A percentile compares a stretch with the other conserved stretches of the same genome.
Evolutionary conservation across 2,329 filamentous ascomycete species (phyloP).

Genomic region (Xylariaceae sp.): DNA sequence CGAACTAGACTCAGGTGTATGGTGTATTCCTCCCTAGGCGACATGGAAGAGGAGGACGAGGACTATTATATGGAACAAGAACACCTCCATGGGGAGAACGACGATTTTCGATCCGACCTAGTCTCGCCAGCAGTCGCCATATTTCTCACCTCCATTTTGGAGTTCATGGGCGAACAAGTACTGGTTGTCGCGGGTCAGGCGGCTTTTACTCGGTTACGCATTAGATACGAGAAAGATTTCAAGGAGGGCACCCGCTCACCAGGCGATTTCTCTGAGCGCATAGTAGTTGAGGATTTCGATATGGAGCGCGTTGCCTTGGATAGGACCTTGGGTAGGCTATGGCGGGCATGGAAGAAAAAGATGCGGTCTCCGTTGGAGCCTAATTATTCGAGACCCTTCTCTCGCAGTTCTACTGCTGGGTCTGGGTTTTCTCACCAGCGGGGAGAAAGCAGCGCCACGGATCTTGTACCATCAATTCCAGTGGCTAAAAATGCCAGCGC

Average conservation of each 20-base stretch:
- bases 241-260: slow-evolving; percentile 45
- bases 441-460: slow-evolving; percentile 34
- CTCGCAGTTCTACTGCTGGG: slow-evolving; percentile 40
- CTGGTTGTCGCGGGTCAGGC: slow-evolving; percentile 84
- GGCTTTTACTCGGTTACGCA: slow-evolving; percentile 64
- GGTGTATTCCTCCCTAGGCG: slow-evolving; percentile 95
- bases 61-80: slow-evolving; percentile 83
- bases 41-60: slow-evolving; percentile 97
- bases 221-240: slow-evolving; percentile 55
- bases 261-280: slow-evolving; percentile 53
- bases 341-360: slow-evolving; percentile 93
- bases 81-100: slow-evolving; percentile 56
- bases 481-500: slow-evolving; percentile 12
- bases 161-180: slow-evolving; percentile 89
- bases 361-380: slow-evolving; percentile 55
- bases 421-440: slow-evolving; percentile 29
- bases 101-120: slow-evolving; percentile 58
- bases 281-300: slow-evolving; percentile 85
- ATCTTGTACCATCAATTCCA: slow-evolving; percentile 36
- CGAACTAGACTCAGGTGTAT: slow-evolving; percentile 89
- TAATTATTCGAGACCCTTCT: slow-evolving; percentile 44
- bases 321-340: slow-evolving; percentile 79
- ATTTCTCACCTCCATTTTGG: slow-evolving; percentile 90
- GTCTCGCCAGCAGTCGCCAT: slow-evolving; percentile 92
- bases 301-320: slow-evolving; percentile 92